Base-by-base conservation (phyloP, 768 basidiomycete species). In the Suillus luteus region DNA sequence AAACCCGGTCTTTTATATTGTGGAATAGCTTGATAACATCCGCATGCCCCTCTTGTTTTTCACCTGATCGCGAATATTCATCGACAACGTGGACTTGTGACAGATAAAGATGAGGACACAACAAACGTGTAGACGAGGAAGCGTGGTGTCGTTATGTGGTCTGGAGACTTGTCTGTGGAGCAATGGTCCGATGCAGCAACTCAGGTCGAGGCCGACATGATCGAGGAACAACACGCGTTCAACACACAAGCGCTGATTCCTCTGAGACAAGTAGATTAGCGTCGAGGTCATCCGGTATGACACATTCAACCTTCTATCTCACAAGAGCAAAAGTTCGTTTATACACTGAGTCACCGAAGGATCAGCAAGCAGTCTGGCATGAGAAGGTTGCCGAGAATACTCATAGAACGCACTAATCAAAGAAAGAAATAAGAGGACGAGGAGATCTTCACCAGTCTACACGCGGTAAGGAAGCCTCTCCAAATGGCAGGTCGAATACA, bases 41-140 rank as follows among this genome's bases (percentile, higher is more conserved):
- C 80, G 77, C 80, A 77, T 79, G 75, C 78, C 78, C 48, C 61
- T 76, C 81, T 80, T 70, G 75, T 73, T 75, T 77, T 77, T 74
- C 79, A 74, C 75, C 71, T 81, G 82, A 85, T 85, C 84, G 80
- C 82, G 79, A 78, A 79, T 74, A 60, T 79, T 77, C 68, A 77
- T 77, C 82, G 88, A 90, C 90, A 91, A 91, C 89, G 90, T 90
- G 90, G 83, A 79, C 78, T 77, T 81, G 83, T 82, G 85, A 87
- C 83, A 82, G 84, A 89, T 85, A 86, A 86, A 85, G 83, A 78
- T 84, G 85, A 85, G 83, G 84, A 82, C 79, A 82, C 81, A 80
- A 76, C 75, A 76, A 88, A 90, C 89, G 88, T 91, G 90, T 83
- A 80, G 78, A 76, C 78, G 74, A 75, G 77, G 86, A 88, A 89